Conservation (phyloP, 768 basidiomycete species). For the Tephrocybe sp. region DNA sequence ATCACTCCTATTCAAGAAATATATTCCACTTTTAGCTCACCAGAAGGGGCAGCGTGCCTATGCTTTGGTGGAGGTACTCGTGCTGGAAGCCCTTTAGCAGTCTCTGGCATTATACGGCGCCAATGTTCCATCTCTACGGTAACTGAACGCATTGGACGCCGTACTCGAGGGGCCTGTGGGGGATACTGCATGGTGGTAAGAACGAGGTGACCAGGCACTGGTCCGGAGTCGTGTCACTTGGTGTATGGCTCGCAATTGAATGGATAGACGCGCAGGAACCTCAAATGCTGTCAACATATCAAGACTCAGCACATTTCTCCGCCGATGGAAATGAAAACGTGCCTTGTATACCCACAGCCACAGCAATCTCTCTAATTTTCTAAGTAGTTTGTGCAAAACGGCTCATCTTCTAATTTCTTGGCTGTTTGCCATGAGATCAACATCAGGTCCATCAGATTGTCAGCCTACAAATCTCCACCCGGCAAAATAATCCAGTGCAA, state of each 20-base stretch:
- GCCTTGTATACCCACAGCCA: not conserved
- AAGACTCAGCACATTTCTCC: too few relatives aligned
- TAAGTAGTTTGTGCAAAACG: too few relatives aligned
- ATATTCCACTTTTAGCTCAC: conserved; percentile 21
- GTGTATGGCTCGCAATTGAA: not conserved
- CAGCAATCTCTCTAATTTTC: too few relatives aligned
- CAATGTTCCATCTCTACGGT: conserved; percentile 10
- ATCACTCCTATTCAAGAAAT: not conserved
- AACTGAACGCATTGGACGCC: conserved; percentile 2
- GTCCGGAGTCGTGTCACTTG: not conserved
- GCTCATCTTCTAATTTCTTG: too few relatives aligned
- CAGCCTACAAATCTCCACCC: too few relatives aligned
- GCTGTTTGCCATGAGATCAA: too few relatives aligned
- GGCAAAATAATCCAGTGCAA: too few relatives aligned
- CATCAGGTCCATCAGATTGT: too few relatives aligned
- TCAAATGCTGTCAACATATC: not conserved
- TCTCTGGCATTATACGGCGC: conserved; percentile 9
- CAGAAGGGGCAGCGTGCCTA: conserved; percentile 40
- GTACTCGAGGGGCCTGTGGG: not conserved
- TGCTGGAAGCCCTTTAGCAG: conserved; percentile 17
- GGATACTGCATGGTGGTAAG: not conserved
- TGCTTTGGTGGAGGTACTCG: conserved; percentile 30
- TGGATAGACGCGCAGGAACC: not conserved
- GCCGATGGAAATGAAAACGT: not conserved
- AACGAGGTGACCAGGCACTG: not conserved